Percentiles rank a stretch among this genome's conserved stretches.
Conservation (phyloP, 495 filamentous ascomycete species). For the Neurospora africana region DNA sequence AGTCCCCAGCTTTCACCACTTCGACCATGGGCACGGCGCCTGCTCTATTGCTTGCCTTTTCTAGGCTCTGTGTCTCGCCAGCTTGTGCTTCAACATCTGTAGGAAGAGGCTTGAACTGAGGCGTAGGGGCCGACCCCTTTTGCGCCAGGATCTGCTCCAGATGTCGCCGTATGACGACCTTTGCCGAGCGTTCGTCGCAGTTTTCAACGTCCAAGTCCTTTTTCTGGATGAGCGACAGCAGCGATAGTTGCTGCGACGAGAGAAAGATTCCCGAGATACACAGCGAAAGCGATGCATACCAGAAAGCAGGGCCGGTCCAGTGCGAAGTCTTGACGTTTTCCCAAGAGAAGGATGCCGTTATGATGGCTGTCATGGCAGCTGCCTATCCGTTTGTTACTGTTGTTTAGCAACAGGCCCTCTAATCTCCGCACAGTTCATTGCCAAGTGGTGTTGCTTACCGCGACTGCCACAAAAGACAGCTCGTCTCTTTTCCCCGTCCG, state of each 20-base stretch:
- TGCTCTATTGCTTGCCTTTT: background rate
- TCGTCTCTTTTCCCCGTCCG: background rate
- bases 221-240: background rate
- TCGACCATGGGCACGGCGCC: background rate
- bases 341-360: slow-evolving; percentile 1
- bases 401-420: no score
- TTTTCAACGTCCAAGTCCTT: background rate
- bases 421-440: background rate
- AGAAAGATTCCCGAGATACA: background rate
- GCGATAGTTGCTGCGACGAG: background rate
- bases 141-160: background rate
- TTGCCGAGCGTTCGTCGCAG: background rate
- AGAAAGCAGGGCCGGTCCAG: slow-evolving; percentile 4
- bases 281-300: background rate
- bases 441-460: background rate
- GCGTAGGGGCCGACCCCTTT: background rate
- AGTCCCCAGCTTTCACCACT: background rate
- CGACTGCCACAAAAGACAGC: background rate
- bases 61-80: no score
- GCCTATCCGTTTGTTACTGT: background rate
- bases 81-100: background rate
- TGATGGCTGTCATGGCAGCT: slow-evolving; percentile 1
- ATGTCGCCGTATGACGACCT: background rate
- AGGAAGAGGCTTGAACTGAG: background rate
- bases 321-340: background rate